Evolutionary conservation across 805 yeast genomes (phyloP), one percentile per base, ranked within the genome.

Genomic region (Candida vaughaniae): DNA sequence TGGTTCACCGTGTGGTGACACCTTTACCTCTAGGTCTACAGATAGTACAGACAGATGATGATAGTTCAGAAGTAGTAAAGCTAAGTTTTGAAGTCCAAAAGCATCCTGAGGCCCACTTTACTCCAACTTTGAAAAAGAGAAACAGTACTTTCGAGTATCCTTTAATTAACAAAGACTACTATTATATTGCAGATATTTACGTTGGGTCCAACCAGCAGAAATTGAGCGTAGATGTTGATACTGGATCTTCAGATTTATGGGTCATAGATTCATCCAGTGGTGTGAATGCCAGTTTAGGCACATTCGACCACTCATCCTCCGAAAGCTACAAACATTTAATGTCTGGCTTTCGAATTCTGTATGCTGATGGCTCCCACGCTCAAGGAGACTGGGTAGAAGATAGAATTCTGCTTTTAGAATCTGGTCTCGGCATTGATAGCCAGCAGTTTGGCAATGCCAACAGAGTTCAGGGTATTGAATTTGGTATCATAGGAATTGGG

Each of bases 401-500:
- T 28, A 31, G 36, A 17, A 42, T 49, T 16, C 17, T 39, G 10
- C 37, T 52, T 18, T n/a, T n/a, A n/a, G 29, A 36, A 17, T 11
- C 31, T 16, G 35, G 30, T n/a, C 45, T 45, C 25, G 36, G 43
- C 9, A 33, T 49, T 9, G 33, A 35, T 5, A 25, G 19, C 20
- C 39, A 38, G 28, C 45, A 46, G 31, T 42, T 51, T 33, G 55
- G 46, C 30, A 50, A 42, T 42, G 52, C 47, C 12, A 29, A 27
- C 16, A 16, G 8, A 4, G 27, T 29, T 12, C 10, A 10, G n/a
- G 32, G 22, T 16, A 29, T 36, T 22, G 14, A 32, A 4, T 41
- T 30, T 12, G 33, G 33, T 2, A 89, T 85, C 17, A 58, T 85
- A 29, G 89, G 89, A 18, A 76, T 85, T 43, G 90, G 91, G 7